These are phyloP conservation scores for Fomitopsis pulvina DNA, from an alignment of 768 basidiomycete genomes.

Conservation along the genomic window DNA sequence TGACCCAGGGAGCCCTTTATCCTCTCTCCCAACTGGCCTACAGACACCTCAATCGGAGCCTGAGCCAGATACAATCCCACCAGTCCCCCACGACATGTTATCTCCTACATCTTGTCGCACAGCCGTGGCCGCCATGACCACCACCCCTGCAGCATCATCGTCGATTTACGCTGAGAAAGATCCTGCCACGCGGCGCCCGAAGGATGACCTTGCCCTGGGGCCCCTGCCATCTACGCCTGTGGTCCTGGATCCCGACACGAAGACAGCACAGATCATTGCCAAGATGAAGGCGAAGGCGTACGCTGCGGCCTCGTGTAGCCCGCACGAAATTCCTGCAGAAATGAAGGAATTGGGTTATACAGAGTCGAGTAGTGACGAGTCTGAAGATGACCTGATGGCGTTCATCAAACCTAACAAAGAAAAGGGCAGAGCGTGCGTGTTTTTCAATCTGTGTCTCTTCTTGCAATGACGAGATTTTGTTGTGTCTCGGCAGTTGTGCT, in stretches of 20 bases:
- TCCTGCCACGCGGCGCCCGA: slow-evolving; percentile 22
- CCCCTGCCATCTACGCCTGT: slow-evolving; percentile 26
- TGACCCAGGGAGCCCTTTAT: neutral
- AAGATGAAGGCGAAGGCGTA: slow-evolving; percentile 54
- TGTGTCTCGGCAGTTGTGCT: too few species aligned
- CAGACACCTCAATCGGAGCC: neutral
- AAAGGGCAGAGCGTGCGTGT: slow-evolving; percentile 8
- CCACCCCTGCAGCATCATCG: neutral
- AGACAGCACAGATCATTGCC: slow-evolving; percentile 53
- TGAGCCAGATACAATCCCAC: neutral
- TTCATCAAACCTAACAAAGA: neutral
- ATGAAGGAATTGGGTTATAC: slow-evolving; percentile 34
- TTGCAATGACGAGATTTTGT: too few species aligned
- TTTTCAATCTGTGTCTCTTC: too few species aligned
- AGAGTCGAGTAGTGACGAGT: slow-evolving; percentile 36
- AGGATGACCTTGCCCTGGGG: slow-evolving; percentile 11
- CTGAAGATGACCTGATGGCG: slow-evolving; percentile 21
- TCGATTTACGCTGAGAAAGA: neutral
- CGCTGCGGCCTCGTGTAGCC: slow-evolving; percentile 39
- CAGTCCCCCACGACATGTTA: neutral
- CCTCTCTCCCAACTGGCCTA: neutral
- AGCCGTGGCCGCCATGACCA: neutral
- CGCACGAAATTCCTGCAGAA: slow-evolving; percentile 27
- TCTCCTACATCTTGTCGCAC: neutral
- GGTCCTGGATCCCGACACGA: slow-evolving; percentile 29